Conservation (phyloP, 2,329 filamentous ascomycete genomes). For the Orbilia blumenaviensis region DNA sequence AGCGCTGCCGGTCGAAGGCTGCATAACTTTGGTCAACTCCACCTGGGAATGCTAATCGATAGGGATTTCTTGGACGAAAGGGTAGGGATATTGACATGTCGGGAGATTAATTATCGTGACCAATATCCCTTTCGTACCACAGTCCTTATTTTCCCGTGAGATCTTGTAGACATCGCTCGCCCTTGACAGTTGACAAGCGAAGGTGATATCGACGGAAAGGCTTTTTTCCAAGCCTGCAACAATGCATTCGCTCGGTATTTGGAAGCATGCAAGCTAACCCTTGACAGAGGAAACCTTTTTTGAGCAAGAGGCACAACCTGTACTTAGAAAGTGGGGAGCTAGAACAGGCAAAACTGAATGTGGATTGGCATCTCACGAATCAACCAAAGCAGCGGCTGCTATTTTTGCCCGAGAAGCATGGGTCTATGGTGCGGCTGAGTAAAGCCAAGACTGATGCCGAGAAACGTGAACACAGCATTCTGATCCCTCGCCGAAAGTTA, state of each 20-base stretch:
- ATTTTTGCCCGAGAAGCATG: constrained; percentile 49
- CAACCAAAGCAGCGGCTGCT: constrained; percentile 23
- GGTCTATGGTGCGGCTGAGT: constrained; percentile 51
- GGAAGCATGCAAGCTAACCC: constrained; percentile 42
- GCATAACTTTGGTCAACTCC: constrained; percentile 25
- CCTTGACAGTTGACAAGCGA: constrained; percentile 17
- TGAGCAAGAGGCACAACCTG: constrained; percentile 8
- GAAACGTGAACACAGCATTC: not conserved
- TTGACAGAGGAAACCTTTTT: constrained; percentile 5
- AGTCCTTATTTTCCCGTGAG: not conserved
- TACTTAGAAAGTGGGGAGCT: not conserved
- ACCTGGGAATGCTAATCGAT: constrained; percentile 5
- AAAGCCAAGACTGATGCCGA: constrained; percentile 25
- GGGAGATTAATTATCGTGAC: not conserved
- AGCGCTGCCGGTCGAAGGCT: constrained; percentile 35
- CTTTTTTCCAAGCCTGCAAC: not conserved
- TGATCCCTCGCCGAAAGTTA: constrained; percentile 32
- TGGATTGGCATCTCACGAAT: constrained; percentile 19
- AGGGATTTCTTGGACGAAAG: not conserved
- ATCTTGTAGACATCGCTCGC: constrained; percentile 12
- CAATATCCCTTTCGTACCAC: constrained; percentile 22
- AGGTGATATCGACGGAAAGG: constrained; percentile 8
- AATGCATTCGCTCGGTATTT: constrained; percentile 27
- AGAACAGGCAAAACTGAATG: constrained; percentile 24
- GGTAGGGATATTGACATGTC: not conserved